Evolutionary conservation across 208 protist genomes (phyloP).

Genomic region (Porcisia deanei): DNA sequence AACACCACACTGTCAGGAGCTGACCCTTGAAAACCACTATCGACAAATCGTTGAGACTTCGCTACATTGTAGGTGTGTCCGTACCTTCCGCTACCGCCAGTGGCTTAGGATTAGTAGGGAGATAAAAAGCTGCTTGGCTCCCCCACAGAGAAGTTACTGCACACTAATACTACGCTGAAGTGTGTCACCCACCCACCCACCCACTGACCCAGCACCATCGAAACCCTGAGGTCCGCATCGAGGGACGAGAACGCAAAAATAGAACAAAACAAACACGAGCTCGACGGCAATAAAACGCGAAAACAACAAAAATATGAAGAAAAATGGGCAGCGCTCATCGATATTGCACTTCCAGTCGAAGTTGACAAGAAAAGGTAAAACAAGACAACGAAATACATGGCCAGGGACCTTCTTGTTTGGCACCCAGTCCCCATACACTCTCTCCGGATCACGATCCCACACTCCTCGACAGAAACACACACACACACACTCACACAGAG

Average conservation of each 20-base stretch:
- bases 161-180: neutral
- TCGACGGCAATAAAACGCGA: neutral
- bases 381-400: neutral
- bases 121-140: neutral
- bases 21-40: neutral
- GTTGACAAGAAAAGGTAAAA: neutral
- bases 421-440: neutral
- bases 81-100: neutral
- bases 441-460: neutral
- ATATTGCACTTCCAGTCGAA: neutral
- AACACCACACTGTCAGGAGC: neutral
- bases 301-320: neutral
- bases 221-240: too few relatives aligned
- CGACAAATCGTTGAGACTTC: neutral
- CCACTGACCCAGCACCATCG: neutral
- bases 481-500: too few relatives aligned
- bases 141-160: neutral
- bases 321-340: neutral
- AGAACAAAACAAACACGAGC: neutral
- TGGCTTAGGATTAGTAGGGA: neutral
- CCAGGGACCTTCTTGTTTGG: neutral
- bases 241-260: neutral
- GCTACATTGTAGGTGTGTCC: neutral
- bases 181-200: too few relatives aligned
- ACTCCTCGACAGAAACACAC: too few relatives aligned